These are phyloP conservation scores for Puccinia polysora DNA, from an alignment of 1,284 basidiomycete genomes.

Conservation along the genomic window DNA sequence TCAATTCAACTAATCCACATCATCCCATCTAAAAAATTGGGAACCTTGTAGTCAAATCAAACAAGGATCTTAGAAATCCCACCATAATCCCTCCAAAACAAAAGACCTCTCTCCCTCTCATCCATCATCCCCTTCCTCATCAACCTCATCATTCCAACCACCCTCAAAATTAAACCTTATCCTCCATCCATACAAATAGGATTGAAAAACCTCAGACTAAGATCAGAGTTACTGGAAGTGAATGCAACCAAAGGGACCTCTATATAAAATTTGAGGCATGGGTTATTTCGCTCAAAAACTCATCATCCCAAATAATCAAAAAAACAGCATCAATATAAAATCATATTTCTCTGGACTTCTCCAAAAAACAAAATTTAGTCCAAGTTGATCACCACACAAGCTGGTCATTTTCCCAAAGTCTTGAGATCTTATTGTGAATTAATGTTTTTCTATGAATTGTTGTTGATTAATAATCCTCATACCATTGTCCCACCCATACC, in stretches of 20 bases:
- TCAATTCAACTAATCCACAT: slow-evolving; percentile 3
- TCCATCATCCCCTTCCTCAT: too few relatives aligned
- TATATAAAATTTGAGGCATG: slow-evolving; percentile 87
- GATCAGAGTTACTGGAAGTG: slow-evolving; percentile 78
- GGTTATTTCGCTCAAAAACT: slow-evolving; percentile 57
- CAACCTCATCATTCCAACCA: not conserved
- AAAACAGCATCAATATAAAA: not conserved
- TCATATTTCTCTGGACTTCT: not conserved
- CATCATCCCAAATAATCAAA: not conserved
- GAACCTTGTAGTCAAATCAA: slow-evolving; percentile 39
- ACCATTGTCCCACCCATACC: slow-evolving; percentile 53
- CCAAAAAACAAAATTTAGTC: slow-evolving; percentile 60
- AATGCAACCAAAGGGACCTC: slow-evolving; percentile 86
- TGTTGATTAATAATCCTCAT: slow-evolving; percentile 76
- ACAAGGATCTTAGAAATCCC: slow-evolving; percentile 11
- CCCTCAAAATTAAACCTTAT: slow-evolving; percentile 50
- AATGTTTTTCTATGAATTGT: slow-evolving; percentile 80
- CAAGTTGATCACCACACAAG: slow-evolving; percentile 82
- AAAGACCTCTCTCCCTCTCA: not conserved
- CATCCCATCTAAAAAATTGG: not conserved
- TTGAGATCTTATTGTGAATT: slow-evolving; percentile 86
- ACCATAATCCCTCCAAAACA: not conserved
- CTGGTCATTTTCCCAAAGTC: slow-evolving; percentile 79
- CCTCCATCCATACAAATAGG: too few relatives aligned
- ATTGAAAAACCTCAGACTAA: slow-evolving; percentile 78